Evolutionary conservation across 805 yeast species (phyloP).

Genomic region (Myxozyma mucilagina): DNA sequence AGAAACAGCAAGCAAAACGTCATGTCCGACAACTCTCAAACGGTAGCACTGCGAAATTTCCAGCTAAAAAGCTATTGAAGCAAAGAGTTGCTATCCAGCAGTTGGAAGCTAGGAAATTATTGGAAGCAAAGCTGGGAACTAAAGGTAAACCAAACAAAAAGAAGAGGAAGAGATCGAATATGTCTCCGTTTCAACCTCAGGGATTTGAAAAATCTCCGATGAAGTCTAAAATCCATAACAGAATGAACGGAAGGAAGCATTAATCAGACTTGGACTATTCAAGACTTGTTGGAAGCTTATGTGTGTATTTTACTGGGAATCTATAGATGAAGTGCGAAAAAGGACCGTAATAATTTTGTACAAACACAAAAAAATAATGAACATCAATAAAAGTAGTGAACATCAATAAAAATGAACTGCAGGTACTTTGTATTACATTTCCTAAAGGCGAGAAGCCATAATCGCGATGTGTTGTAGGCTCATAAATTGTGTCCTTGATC

Average conservation of each 20-base stretch:
- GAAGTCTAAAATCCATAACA: neutral
- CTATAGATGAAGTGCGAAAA: too few species aligned
- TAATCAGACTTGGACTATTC: neutral
- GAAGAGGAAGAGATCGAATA: neutral
- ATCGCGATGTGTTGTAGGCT: too few species aligned
- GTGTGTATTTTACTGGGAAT: too few species aligned
- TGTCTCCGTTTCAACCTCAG: slow-evolving; percentile 11
- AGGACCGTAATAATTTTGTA: too few species aligned
- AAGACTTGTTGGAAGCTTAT: neutral
- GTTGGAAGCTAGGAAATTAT: slow-evolving; percentile 8
- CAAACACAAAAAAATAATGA: too few species aligned
- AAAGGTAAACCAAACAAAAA: neutral
- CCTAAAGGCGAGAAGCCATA: too few species aligned
- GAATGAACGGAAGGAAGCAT: slow-evolving; percentile 1
- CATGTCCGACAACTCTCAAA: neutral
- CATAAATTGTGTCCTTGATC: too few species aligned
- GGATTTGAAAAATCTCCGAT: neutral
- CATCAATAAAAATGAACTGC: too few species aligned
- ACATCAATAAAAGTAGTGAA: too few species aligned
- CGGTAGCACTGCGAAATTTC: neutral
- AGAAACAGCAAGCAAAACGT: neutral
- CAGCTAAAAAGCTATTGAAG: neutral
- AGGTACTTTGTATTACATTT: too few species aligned
- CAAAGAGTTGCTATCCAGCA: slow-evolving; percentile 6
- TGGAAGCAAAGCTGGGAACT: slow-evolving; percentile 2